Conservation (phyloP, 2,329 filamentous ascomycete species). For the Amesomyces nigricolor region DNA sequence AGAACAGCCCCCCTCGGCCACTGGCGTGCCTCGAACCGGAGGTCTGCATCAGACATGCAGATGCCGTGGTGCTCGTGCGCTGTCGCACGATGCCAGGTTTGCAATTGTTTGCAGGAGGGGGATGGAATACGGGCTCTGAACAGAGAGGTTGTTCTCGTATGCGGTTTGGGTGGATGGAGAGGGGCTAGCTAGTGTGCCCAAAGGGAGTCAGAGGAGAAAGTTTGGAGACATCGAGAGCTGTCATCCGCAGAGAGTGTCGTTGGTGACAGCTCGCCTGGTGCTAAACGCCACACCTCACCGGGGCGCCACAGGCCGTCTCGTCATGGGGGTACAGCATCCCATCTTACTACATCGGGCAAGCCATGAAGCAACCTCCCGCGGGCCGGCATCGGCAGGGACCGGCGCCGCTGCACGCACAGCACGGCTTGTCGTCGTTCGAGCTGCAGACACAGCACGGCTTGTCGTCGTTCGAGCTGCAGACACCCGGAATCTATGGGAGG, state of each 20-base stretch:
- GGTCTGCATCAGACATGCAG: constrained; percentile 5
- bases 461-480: neutral
- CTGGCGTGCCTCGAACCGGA: constrained; percentile 1
- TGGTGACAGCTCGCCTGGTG: too few species aligned
- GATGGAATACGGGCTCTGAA: neutral
- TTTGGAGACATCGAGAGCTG: too few species aligned
- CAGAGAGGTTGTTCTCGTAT: neutral
- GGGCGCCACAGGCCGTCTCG: too few species aligned
- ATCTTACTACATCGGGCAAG: too few species aligned
- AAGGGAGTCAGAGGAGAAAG: too few species aligned
- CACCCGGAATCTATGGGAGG: neutral
- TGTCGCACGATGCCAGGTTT: neutral
- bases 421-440: neutral
- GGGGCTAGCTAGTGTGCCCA: too few species aligned
- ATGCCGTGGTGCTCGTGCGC: constrained; percentile 4
- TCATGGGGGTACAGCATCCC: too few species aligned
- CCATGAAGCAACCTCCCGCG: too few species aligned
- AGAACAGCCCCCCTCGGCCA: too few species aligned
- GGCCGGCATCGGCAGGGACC: constrained; percentile 1
- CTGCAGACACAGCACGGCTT: neutral
- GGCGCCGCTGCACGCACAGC: neutral
- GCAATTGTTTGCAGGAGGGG: constrained; percentile 1
- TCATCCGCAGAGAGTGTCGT: too few species aligned
- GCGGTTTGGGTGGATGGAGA: too few species aligned
- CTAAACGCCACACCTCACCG: too few species aligned